These are phyloP conservation scores for Escovopsis sp. DNA, from an alignment of 2,329 filamentous ascomycete genomes.

Conservation along the genomic window DNA sequence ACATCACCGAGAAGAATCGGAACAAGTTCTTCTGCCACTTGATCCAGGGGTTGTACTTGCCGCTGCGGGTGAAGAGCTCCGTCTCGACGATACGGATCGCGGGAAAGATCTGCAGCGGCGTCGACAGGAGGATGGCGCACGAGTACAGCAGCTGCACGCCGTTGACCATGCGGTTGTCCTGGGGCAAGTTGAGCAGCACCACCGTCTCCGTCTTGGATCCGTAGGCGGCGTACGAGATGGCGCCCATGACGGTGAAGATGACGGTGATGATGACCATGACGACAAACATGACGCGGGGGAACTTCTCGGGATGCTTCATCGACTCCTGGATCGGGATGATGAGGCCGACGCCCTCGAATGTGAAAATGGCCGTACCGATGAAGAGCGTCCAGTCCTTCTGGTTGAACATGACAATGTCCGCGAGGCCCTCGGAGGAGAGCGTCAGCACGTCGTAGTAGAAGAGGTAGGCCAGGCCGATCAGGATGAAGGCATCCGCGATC, in stretches of 20 bases:
- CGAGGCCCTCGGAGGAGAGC: constrained; percentile 57
- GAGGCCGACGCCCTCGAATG: constrained; percentile 92
- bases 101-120: constrained; percentile 91
- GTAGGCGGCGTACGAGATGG: constrained; percentile 89
- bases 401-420: constrained; percentile 88
- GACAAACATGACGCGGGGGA: constrained; percentile 70
- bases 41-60: constrained; percentile 96
- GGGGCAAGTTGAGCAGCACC: constrained; percentile 87
- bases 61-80: constrained; percentile 80
- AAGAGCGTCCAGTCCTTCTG: constrained; percentile 87
- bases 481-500: constrained; percentile 85
- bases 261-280: constrained; percentile 95
- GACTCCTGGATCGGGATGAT: constrained; percentile 98
- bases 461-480: constrained; percentile 80
- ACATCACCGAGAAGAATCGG: constrained; percentile 78
- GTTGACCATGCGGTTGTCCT: constrained; percentile 91
- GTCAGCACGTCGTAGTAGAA: constrained; percentile 92
- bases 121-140: constrained; percentile 90
- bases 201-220: constrained; percentile 93
- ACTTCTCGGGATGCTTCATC: constrained; percentile 83
- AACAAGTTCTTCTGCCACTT: constrained; percentile 99
- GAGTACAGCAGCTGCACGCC: constrained; percentile 94
- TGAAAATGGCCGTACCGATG: constrained; percentile 97
- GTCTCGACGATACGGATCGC: constrained; percentile 95
- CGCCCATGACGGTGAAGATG: constrained; percentile 81